These are phyloP conservation scores for Eucalyptus paniculata DNA, from an alignment of 345 rosid genomes.

Conservation along the genomic window DNA sequence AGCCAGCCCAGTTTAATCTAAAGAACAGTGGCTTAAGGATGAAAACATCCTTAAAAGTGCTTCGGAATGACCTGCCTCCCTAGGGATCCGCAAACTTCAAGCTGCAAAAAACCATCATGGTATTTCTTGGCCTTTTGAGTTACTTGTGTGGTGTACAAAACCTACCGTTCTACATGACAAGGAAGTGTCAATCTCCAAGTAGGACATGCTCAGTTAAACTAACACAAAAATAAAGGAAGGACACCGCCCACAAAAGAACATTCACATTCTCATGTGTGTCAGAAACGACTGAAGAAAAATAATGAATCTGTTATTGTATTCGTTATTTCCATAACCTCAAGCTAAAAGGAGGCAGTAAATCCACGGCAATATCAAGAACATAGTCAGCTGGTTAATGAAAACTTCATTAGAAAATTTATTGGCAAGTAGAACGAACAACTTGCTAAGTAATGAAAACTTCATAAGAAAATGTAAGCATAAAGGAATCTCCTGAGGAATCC, in stretches of 20 bases:
- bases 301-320: background rate
- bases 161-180: constrained; percentile 29
- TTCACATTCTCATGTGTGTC: background rate
- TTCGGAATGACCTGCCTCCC: constrained; percentile 28
- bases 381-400: no score
- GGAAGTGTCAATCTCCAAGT: background rate
- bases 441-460: no score
- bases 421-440: no score
- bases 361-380: no score
- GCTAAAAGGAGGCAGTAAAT: no score
- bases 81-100: constrained; percentile 6
- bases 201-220: background rate
- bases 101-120: constrained; percentile 42
- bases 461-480: no score
- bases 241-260: background rate
- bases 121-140: constrained; percentile 55
- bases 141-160: constrained; percentile 37
- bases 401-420: no score
- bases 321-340: no score
- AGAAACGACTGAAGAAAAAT: background rate
- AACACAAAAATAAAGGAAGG: background rate
- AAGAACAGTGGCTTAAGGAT: background rate
- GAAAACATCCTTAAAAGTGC: background rate
- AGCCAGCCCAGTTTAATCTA: background rate
- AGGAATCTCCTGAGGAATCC: no score